A percentile compares a stretch with the other conserved stretches of the same genome.
Conservation (phyloP, 495 filamentous ascomycete genomes). For the Ramalina intermedia region DNA sequence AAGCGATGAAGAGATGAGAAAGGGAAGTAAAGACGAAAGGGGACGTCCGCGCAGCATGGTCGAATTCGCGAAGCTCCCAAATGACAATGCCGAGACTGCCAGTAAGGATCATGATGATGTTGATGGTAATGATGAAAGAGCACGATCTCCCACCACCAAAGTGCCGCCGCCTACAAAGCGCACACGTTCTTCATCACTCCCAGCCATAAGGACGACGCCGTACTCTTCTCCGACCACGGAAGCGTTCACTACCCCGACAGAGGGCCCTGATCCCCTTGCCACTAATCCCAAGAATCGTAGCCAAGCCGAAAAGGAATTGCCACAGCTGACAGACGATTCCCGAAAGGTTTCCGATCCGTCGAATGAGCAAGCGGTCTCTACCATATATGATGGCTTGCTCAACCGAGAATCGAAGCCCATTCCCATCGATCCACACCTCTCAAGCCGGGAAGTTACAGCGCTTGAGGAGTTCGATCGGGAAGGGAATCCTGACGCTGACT, state of each 20-base stretch:
- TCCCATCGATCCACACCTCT: not conserved
- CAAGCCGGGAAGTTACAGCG: not conserved
- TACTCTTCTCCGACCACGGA: conserved; percentile 10
- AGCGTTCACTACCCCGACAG: conserved; percentile 10
- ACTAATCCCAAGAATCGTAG: not conserved
- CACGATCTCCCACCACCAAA: not conserved
- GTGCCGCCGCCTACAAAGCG: not conserved
- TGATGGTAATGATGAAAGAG: not conserved
- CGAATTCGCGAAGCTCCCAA: not conserved
- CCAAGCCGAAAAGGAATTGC: conserved; percentile 2
- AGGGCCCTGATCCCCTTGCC: conserved; percentile 5
- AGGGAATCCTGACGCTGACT: not conserved
- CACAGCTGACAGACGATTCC: conserved; percentile 5
- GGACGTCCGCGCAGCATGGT: conserved; percentile 11
- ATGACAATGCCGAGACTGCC: not conserved
- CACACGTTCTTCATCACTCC: conserved; percentile 10
- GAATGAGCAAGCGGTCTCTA: conserved; percentile 5
- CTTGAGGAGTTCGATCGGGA: not conserved
- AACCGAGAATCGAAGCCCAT: not conserved
- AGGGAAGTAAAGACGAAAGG: not conserved
- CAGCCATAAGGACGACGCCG: conserved; percentile 1
- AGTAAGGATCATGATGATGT: not conserved
- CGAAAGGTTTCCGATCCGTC: not conserved
- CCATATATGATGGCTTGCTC: conserved; percentile 12
- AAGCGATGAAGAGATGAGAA: not conserved